phyloP scores from a whole-genome alignment of 768 basidiomycete species.

The Russula sp. region DNA sequence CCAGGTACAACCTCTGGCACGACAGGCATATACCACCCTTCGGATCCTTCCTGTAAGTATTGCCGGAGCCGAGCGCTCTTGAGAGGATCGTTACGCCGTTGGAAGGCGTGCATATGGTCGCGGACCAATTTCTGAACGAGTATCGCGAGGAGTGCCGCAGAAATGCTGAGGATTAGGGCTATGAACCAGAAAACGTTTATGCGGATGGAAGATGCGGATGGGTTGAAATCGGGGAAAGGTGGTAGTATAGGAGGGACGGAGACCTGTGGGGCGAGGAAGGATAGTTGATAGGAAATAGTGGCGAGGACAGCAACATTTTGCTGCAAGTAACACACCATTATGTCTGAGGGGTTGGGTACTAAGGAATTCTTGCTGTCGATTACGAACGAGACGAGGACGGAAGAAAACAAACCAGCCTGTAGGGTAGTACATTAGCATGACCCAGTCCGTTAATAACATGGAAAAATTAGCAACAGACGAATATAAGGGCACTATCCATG shows the following conservation, averaged over 20 bases:
- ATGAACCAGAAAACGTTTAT: background rate
- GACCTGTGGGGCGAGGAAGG: background rate
- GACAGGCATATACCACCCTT: background rate
- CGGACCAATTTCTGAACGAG: constrained; percentile 1
- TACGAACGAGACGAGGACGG: background rate
- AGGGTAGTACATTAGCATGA: background rate
- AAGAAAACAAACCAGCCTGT: constrained; percentile 7
- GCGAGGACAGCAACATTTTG: background rate
- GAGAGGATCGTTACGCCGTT: background rate
- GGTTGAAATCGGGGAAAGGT: background rate
- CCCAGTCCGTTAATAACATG: background rate
- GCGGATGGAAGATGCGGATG: background rate
- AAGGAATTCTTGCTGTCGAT: background rate
- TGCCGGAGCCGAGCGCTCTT: background rate
- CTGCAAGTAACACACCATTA: background rate
- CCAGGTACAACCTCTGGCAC: background rate
- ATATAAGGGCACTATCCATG: background rate
- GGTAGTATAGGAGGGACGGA: background rate
- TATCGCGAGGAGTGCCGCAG: background rate
- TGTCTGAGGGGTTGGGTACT: background rate
- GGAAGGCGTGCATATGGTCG: background rate
- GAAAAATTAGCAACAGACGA: background rate
- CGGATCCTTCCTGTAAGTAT: background rate
- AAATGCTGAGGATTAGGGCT: background rate
- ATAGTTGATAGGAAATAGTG: background rate